These are phyloP conservation scores for Dactylonectria estremocensis DNA, from an alignment of 2,329 filamentous ascomycete genomes.

Conservation along the genomic window DNA sequence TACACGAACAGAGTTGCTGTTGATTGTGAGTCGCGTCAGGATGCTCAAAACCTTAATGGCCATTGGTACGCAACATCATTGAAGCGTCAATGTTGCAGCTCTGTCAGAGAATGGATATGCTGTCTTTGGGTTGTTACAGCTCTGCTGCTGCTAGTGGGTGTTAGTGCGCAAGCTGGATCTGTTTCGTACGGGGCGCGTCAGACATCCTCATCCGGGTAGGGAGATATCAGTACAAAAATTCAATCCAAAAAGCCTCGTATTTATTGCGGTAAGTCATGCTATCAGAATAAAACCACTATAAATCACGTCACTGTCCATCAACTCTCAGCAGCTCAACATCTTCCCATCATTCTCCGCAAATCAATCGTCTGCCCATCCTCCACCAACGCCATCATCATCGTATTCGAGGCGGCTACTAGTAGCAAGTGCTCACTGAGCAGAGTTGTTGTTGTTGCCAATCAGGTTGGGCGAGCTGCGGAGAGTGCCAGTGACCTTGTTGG, in stretches of 20 bases:
- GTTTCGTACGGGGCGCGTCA: no score
- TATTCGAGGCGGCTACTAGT: neutral
- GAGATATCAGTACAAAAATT: neutral
- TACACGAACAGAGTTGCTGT: no score
- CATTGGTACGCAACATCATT: no score
- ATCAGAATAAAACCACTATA: neutral
- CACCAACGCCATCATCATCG: neutral
- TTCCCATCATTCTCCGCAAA: neutral
- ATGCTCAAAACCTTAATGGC: no score
- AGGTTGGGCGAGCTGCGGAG: constrained; percentile 62
- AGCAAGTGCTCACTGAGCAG: constrained; percentile 42
- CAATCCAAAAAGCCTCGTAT: neutral
- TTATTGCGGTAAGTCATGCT: neutral
- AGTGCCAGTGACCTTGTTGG: constrained; percentile 57
- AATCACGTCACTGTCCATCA: neutral
- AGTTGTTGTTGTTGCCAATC: constrained; percentile 65
- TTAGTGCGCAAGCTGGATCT: no score
- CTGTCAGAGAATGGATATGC: no score
- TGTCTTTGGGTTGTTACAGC: no score
- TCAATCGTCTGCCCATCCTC: neutral
- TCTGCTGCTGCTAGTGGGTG: no score
- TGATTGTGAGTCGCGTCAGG: no score
- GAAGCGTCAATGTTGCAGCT: no score
- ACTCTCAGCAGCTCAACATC: neutral
- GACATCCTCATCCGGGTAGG: no score